A percentile compares a stretch with the other conserved stretches of the same genome.
phyloP scores from a whole-genome alignment of 2,329 filamentous ascomycete species.

The Ophiosphaerella narmari region DNA sequence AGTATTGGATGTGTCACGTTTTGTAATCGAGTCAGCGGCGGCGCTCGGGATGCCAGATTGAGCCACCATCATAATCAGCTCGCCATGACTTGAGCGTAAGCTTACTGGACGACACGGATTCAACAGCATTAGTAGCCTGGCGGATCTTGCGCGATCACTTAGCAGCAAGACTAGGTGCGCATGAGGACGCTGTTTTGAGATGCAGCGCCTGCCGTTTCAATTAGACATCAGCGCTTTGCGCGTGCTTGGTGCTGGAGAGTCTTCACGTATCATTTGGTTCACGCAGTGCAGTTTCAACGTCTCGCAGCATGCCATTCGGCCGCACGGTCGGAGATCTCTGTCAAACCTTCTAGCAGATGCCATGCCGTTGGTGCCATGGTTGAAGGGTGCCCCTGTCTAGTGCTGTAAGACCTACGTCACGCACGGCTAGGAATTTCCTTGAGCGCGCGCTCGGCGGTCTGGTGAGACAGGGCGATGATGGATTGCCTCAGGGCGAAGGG shows the following conservation, averaged over 20 bases:
- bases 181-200: slow-evolving; percentile 4
- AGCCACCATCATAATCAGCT: slow-evolving; percentile 21
- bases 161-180: not conserved
- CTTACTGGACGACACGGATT: slow-evolving; percentile 21
- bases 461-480: not conserved
- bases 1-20: slow-evolving; percentile 26
- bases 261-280: no score
- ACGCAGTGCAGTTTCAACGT: slow-evolving; percentile 14
- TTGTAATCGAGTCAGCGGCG: slow-evolving; percentile 24
- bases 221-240: slow-evolving; percentile 10
- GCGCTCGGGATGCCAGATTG: slow-evolving; percentile 33
- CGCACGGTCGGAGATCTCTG: slow-evolving; percentile 10
- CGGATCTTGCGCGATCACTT: slow-evolving; percentile 6
- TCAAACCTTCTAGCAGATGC: slow-evolving; percentile 16
- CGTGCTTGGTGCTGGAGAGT: slow-evolving; percentile 12
- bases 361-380: slow-evolving; percentile 9
- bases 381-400: slow-evolving; percentile 10
- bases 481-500: not conserved
- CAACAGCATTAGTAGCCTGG: slow-evolving; percentile 15
- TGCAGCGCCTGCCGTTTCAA: slow-evolving; percentile 20
- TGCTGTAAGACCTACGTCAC: slow-evolving; percentile 18
- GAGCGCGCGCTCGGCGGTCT: slow-evolving; percentile 2
- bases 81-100: slow-evolving; percentile 16
- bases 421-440: slow-evolving; percentile 15
- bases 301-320: slow-evolving; percentile 10